These are phyloP conservation scores for Rhynchosporium agropyri DNA, from an alignment of 2,329 filamentous ascomycete species.

Conservation along the genomic window DNA sequence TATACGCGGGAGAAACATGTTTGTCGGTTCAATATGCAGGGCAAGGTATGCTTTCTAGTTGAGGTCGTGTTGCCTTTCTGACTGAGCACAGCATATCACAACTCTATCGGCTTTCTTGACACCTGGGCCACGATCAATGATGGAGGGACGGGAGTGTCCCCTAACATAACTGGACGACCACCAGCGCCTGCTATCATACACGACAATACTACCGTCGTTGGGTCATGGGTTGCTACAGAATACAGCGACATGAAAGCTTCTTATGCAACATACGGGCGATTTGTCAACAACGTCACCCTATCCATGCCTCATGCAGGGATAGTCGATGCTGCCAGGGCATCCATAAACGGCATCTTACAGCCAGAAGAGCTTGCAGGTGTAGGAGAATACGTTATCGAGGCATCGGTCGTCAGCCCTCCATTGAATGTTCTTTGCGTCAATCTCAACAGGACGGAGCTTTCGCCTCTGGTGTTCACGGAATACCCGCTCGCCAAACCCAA, in stretches of 20 bases:
- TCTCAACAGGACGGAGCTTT: constrained; percentile 59
- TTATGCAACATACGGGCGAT: constrained; percentile 54
- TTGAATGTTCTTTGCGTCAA: constrained; percentile 76
- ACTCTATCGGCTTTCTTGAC: constrained; percentile 63
- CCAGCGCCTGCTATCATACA: constrained; percentile 63
- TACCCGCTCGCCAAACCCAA: constrained; percentile 53
- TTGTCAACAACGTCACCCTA: constrained; percentile 76
- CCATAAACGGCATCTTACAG: constrained; percentile 68
- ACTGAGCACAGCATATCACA: constrained; percentile 58
- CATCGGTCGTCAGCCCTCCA: constrained; percentile 69
- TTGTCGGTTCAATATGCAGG: constrained; percentile 71
- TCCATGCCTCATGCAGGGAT: constrained; percentile 76
- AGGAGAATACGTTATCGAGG: constrained; percentile 68
- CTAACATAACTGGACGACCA: constrained; percentile 54
- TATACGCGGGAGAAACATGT: constrained; percentile 57
- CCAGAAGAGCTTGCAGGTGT: constrained; percentile 65
- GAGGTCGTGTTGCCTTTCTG: neutral
- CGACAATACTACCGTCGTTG: constrained; percentile 72
- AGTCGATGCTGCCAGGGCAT: constrained; percentile 62
- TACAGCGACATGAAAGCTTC: constrained; percentile 55
- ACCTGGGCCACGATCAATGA: constrained; percentile 55
- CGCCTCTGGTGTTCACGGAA: constrained; percentile 63
- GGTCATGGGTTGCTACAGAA: constrained; percentile 66
- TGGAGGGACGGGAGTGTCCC: constrained; percentile 48
- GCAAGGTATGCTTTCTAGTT: constrained; percentile 47